A percentile compares a stretch with the other conserved stretches of the same genome.
Conservation (phyloP, 1,139 yeast genomes). For the Geotrichum siamense region DNA sequence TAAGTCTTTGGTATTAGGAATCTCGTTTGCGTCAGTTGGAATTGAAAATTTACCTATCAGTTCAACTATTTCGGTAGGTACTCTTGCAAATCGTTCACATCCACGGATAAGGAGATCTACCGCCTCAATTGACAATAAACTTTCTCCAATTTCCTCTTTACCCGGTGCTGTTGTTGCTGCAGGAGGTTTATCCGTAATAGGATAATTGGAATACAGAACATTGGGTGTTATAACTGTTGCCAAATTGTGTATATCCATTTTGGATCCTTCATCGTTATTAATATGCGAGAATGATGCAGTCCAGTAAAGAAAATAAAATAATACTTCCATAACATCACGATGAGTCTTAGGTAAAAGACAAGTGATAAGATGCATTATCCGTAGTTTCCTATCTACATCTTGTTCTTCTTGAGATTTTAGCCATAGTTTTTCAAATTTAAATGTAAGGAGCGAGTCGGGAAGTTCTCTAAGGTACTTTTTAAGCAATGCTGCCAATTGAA, state of each 20-base stretch:
- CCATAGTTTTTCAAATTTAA: slow-evolving; percentile 72
- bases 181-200: slow-evolving; percentile 14
- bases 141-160: slow-evolving; percentile 3
- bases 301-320: slow-evolving; percentile 85
- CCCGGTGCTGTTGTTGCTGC: not conserved
- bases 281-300: slow-evolving; percentile 89
- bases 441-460: slow-evolving; percentile 85
- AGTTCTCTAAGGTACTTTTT: slow-evolving; percentile 88
- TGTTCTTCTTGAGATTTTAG: slow-evolving; percentile 54
- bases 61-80: slow-evolving; percentile 47
- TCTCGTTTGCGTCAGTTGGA: not conserved
- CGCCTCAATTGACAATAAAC: slow-evolving; percentile 53
- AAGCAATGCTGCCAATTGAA: slow-evolving; percentile 88
- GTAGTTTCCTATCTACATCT: slow-evolving; percentile 45
- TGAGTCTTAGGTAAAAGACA: slow-evolving; percentile 76
- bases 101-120: slow-evolving; percentile 77
- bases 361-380: slow-evolving; percentile 62
- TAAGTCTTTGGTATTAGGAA: slow-evolving; percentile 1
- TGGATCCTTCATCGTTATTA: slow-evolving; percentile 57
- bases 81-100: slow-evolving; percentile 71
- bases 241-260: slow-evolving; percentile 92
- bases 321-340: slow-evolving; percentile 80
- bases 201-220: slow-evolving; percentile 49
- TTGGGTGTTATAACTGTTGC: slow-evolving; percentile 97
- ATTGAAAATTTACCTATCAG: not conserved